Evolutionary conservation across 768 basidiomycete species (phyloP), one percentile per base, ranked within the genome.

Genomic region (Trametes cinnabarina): DNA sequence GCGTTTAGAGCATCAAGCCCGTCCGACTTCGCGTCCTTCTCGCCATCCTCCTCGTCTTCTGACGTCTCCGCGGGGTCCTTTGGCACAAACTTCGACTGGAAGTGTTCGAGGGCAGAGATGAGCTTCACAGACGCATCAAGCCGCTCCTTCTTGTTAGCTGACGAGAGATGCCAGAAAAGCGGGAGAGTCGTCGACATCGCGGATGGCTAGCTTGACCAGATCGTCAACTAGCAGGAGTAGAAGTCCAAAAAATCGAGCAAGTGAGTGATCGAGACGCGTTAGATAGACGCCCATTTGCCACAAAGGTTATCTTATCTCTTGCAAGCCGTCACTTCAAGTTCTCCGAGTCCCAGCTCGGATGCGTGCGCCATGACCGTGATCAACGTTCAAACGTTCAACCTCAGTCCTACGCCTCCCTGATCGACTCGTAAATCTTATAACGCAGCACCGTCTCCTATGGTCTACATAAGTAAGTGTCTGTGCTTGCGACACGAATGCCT

Each of bases 131-230:
- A 94, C 14, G 94, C 89, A 64, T 88, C 85, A 34, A 96, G 68
- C 9, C 94, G 86, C 59, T 92, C 87, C 55, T 87, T 85, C 74
- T 86, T 92, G 19, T 82, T 83, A 1, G 83, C 76, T 2, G 90
- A 92, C 15, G 94, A 95, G 51, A 98, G 79, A 71, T 94, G 79
- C 94, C 94, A 97, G 80, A 94, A 98, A 32, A 97, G 81, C 14
- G 92, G 90, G 54, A 98, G 83, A 32, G 93, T 95, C 48, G 93
- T 94, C 35, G 89, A 83, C 85, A 93, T 91, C 20, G 58, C 46
- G n/a, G n/a, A n/a, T n/a, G n/a, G n/a, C n/a, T n/a, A n/a, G n/a
- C n/a, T n/a, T n/a, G n/a, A n/a, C n/a, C n/a, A n/a, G n/a, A n/a
- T n/a, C n/a, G n/a, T n/a, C n/a, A n/a, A n/a, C n/a, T n/a, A n/a